phyloP scores from a whole-genome alignment of 129 eudicot species.

The Lactuca saligna region DNA sequence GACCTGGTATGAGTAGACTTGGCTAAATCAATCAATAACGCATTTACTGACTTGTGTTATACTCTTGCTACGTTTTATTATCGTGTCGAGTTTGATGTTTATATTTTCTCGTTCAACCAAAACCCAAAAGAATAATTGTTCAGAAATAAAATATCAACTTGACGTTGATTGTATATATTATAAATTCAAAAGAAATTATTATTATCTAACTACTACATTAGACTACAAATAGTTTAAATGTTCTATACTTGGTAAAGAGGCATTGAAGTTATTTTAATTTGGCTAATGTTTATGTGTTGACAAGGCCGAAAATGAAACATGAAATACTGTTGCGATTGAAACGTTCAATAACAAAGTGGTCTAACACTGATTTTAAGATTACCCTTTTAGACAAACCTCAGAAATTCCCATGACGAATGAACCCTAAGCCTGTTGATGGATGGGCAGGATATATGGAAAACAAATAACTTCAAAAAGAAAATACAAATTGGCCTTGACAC shows the following conservation, averaged over 20 bases:
- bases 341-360: too few species aligned
- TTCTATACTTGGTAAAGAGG: background rate
- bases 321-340: too few species aligned
- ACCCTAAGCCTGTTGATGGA: too few species aligned
- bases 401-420: too few species aligned
- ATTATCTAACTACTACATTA: background rate
- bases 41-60: background rate
- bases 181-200: background rate
- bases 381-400: too few species aligned
- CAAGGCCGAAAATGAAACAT: background rate
- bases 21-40: background rate
- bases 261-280: background rate
- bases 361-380: too few species aligned
- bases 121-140: background rate
- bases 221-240: background rate
- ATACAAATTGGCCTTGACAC: too few species aligned
- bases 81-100: background rate
- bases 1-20: slow-evolving; percentile 13
- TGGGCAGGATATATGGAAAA: too few species aligned
- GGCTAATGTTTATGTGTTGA: background rate
- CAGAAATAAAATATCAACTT: slow-evolving; percentile 1
- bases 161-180: background rate
- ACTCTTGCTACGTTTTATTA: background rate
- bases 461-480: too few species aligned
- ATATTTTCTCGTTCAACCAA: background rate